phyloP scores from a whole-genome alignment of 768 basidiomycete species.

The Mycena floridula region DNA sequence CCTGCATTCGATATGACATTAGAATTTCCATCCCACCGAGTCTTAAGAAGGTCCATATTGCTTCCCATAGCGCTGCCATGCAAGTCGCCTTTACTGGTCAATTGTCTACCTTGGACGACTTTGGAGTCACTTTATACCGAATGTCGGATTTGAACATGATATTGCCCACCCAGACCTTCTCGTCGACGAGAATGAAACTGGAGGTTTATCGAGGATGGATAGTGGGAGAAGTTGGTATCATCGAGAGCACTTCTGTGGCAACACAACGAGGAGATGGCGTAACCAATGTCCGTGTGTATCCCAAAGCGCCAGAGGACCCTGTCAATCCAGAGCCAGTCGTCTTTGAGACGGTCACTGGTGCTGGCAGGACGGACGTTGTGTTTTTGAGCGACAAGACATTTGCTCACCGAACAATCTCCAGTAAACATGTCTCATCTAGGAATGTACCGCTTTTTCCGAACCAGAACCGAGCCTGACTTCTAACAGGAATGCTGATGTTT shows the following conservation, averaged over 20 bases:
- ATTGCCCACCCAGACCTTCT: constrained; percentile 34
- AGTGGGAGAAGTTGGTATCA: constrained; percentile 49
- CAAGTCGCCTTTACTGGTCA: constrained; percentile 46
- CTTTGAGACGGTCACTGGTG: constrained; percentile 44
- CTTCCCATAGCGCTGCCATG: constrained; percentile 32
- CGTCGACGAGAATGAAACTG: constrained; percentile 31
- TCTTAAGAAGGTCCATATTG: constrained; percentile 42
- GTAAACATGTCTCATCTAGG: constrained; percentile 38
- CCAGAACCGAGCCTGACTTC: too few relatives aligned
- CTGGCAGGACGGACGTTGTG: constrained; percentile 46
- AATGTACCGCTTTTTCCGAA: too few relatives aligned
- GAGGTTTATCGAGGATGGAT: constrained; percentile 52
- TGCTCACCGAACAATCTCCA: constrained; percentile 42
- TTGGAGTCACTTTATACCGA: constrained; percentile 38
- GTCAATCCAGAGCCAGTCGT: constrained; percentile 25
- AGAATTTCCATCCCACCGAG: constrained; percentile 42
- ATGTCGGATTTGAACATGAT: constrained; percentile 37
- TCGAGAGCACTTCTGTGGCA: constrained; percentile 31
- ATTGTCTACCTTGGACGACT: constrained; percentile 32
- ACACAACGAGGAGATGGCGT: constrained; percentile 48
- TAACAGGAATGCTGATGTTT: constrained; percentile 51
- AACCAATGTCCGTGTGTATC: constrained; percentile 42
- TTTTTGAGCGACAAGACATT: constrained; percentile 31
- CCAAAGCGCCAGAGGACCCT: constrained; percentile 27
- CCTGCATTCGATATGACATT: constrained; percentile 53